Base-by-base conservation (phyloP, 805 yeast genomes). In the Wickerhamomyces queroliae region DNA sequence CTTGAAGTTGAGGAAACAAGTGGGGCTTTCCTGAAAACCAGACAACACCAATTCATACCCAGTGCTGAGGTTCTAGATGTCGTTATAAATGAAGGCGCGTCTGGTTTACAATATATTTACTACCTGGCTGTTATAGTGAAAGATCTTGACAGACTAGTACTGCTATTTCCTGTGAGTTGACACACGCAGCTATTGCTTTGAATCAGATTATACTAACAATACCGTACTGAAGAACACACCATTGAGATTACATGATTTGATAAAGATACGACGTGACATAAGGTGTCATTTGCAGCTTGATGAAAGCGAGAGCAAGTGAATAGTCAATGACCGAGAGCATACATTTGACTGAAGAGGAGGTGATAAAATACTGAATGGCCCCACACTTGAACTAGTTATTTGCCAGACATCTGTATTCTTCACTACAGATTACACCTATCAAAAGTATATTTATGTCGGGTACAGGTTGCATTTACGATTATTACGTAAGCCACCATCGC, bases 51-150 rank as follows among this genome's bases (percentile, higher is more conserved):
- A 21, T 82, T 85, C 54, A 69, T 82, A 10, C 82, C 89, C 0
- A 59, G 68, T 28, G 73, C 70, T 34, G 65, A 66, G 33, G 69
- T 85, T 37, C 69, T 74, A 4, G 91, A 84, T 55, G 57, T 85
- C 10, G 74, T 83, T 0, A 78, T 86, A 20, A 83, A 83, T 53
- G 95, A 86, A 57, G 90, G 85, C 0, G 84, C 86, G 54, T 68
- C 68, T 39, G 82, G 82, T 6, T 73, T 78, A 45, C 80, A 79
- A 45, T 87, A 83, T 9, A 64, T 80, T 3, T 80, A 70, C 55
- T 80, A 83, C 52, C 61, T 85, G 55, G 76, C 81, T 31, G 63
- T 83, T 5, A 62, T 83, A 26, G 71, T 79, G 15, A 69, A 69
- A 38, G 67, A 64, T 27, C 50, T 47, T 8, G 50, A 52, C 13